Conservation (phyloP, 2,329 filamentous ascomycete genomes). For the Colletotrichum sp. region DNA sequence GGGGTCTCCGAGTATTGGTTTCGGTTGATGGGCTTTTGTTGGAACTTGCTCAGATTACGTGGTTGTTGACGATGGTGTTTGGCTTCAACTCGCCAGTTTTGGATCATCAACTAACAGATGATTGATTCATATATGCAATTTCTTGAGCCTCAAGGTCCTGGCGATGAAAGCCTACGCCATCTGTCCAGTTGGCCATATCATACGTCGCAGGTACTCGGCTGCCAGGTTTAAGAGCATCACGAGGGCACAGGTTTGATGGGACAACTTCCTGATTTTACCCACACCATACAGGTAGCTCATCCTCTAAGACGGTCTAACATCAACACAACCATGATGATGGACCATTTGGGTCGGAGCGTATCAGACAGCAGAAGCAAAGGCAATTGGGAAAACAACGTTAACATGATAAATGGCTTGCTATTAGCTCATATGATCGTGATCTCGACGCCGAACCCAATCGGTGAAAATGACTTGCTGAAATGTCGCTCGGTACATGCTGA, state of each 20-base stretch:
- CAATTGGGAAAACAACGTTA: not conserved
- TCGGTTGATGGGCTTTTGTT: not conserved
- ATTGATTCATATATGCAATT: not conserved
- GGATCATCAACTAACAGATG: not conserved
- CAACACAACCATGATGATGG: not conserved
- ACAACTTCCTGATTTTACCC: not conserved
- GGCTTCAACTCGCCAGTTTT: not conserved
- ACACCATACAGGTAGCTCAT: not conserved
- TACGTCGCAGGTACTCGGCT: not conserved
- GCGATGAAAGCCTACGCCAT: not conserved
- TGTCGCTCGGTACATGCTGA: not conserved
- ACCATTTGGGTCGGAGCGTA: not conserved
- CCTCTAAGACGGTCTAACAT: accelerated
- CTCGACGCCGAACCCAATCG: not conserved
- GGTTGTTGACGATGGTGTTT: not conserved
- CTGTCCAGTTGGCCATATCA: not conserved
- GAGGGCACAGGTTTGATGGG: not conserved
- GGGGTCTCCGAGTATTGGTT: not conserved
- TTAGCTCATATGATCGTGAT: not conserved
- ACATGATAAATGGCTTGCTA: not conserved
- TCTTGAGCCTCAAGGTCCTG: not conserved
- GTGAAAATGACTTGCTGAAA: not conserved
- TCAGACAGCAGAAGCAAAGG: not conserved
- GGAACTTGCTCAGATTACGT: not conserved
- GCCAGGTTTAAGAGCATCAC: not conserved